Conservation (phyloP, 495 filamentous ascomycete genomes). For the Aspergillus ellipticus region DNA sequence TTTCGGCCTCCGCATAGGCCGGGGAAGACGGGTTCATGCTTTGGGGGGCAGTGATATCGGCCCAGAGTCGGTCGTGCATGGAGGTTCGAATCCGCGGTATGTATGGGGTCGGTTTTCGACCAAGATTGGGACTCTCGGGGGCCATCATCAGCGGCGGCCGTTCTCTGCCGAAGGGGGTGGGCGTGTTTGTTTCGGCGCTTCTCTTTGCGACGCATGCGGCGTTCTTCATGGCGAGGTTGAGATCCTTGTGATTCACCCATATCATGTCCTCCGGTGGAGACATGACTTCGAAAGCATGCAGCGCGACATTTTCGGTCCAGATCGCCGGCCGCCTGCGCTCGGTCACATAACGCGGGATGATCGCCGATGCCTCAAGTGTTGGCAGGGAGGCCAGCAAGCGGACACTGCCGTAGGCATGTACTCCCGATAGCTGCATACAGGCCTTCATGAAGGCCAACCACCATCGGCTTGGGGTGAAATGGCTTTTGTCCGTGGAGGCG, state of each 20-base stretch:
- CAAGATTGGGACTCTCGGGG: constrained; percentile 15
- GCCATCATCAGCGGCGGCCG: constrained; percentile 19
- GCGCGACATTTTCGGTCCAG: constrained; percentile 51
- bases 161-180: constrained; percentile 37
- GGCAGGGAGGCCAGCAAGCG: constrained; percentile 65
- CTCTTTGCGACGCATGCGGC: constrained; percentile 34
- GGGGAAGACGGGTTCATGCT: not conserved
- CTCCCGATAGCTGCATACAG: constrained; percentile 25
- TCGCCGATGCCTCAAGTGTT: constrained; percentile 40
- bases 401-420: constrained; percentile 52
- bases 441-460: constrained; percentile 26
- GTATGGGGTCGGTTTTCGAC: constrained; percentile 16
- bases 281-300: constrained; percentile 48
- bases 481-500: constrained; percentile 28
- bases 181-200: constrained; percentile 29
- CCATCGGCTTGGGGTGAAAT: constrained; percentile 37
- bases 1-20: constrained; percentile 3
- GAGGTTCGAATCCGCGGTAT: constrained; percentile 15
- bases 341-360: constrained; percentile 51
- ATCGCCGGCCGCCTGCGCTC: constrained; percentile 52
- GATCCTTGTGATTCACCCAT: constrained; percentile 25
- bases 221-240: constrained; percentile 25
- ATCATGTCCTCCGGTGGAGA: constrained; percentile 8
- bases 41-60: constrained; percentile 14
- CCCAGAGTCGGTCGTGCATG: constrained; percentile 19